phyloP scores from a whole-genome alignment of 2,329 filamentous ascomycete species.

The Elsinoe necatrix region DNA sequence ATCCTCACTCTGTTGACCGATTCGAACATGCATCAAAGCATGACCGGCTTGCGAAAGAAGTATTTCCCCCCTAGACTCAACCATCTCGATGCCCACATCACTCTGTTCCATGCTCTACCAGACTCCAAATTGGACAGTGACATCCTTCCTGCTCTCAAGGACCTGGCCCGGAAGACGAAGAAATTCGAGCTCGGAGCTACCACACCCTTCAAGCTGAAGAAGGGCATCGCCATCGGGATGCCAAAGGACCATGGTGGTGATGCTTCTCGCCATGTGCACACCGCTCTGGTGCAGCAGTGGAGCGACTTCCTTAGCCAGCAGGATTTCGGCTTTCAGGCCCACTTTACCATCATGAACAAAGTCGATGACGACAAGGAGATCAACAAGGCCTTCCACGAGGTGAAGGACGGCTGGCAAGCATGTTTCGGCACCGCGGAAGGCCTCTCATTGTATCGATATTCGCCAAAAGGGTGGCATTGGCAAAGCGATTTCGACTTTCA shows the following conservation, averaged over 20 bases:
- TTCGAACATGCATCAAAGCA: constrained; percentile 30
- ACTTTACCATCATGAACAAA: constrained; percentile 43
- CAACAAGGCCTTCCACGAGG: constrained; percentile 30
- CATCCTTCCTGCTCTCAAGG: constrained; percentile 30
- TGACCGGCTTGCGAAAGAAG: constrained; percentile 33
- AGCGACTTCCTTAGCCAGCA: constrained; percentile 34
- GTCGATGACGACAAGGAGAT: constrained; percentile 35
- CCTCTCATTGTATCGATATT: constrained; percentile 36
- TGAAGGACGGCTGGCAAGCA: constrained; percentile 28
- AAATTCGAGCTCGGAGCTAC: constrained; percentile 33
- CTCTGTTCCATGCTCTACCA: constrained; percentile 40
- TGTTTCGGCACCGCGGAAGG: constrained; percentile 32
- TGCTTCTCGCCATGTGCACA: constrained; percentile 30
- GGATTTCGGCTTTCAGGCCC: constrained; percentile 34
- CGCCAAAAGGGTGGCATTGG: constrained; percentile 35
- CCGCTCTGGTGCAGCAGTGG: constrained; percentile 31
- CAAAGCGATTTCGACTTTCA: constrained; percentile 31
- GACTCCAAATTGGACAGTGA: constrained; percentile 30
- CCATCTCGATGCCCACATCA: constrained; percentile 37
- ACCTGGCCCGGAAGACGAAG: constrained; percentile 25
- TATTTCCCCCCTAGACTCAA: constrained; percentile 39
- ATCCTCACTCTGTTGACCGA: constrained; percentile 37
- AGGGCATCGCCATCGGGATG: constrained; percentile 34
- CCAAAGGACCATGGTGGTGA: constrained; percentile 27
- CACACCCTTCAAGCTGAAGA: constrained; percentile 33